Percentiles rank a stretch among this genome's conserved stretches.
These are phyloP conservation scores for Aspergillus sp. DNA, from an alignment of 2,329 filamentous ascomycete species.

Conservation along the genomic window DNA sequence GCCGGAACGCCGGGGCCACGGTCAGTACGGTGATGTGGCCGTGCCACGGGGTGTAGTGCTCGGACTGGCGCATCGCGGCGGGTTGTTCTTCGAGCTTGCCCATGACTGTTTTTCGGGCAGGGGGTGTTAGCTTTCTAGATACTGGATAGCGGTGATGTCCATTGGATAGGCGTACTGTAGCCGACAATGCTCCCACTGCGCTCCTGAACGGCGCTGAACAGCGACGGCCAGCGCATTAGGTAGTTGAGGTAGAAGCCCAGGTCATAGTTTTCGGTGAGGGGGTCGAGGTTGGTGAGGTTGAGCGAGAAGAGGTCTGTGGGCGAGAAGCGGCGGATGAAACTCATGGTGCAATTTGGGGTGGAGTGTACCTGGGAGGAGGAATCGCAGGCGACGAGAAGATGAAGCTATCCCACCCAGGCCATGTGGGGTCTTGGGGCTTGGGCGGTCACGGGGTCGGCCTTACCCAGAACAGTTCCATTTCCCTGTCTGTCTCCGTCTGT, in stretches of 20 bases:
- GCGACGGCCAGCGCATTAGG: slow-evolving; percentile 85
- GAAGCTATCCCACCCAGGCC: slow-evolving; percentile 2
- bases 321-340: slow-evolving; percentile 74
- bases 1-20: slow-evolving; percentile 74
- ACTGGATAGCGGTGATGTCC: no score
- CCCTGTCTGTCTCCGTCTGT: no score
- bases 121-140: no score
- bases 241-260: slow-evolving; percentile 93
- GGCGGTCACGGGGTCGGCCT: slow-evolving; percentile 15
- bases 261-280: slow-evolving; percentile 96
- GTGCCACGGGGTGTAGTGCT: slow-evolving; percentile 98
- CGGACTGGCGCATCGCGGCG: slow-evolving; percentile 61
- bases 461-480: not conserved
- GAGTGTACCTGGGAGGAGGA: not conserved
- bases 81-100: slow-evolving; percentile 90
- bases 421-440: slow-evolving; percentile 11
- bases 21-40: slow-evolving; percentile 95
- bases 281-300: slow-evolving; percentile 91
- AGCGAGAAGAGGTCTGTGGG: slow-evolving; percentile 78
- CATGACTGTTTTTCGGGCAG: slow-evolving; percentile 74
- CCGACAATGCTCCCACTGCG: slow-evolving; percentile 80
- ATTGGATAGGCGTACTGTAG: slow-evolving; percentile 59
- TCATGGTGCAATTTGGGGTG: slow-evolving; percentile 46
- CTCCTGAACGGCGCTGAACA: slow-evolving; percentile 88
- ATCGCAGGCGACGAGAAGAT: not conserved